A percentile compares a stretch with the other conserved stretches of the same genome.
Evolutionary conservation across 73 alveolate species (phyloP).

Genomic region (Tetrahymena malaccensis): DNA sequence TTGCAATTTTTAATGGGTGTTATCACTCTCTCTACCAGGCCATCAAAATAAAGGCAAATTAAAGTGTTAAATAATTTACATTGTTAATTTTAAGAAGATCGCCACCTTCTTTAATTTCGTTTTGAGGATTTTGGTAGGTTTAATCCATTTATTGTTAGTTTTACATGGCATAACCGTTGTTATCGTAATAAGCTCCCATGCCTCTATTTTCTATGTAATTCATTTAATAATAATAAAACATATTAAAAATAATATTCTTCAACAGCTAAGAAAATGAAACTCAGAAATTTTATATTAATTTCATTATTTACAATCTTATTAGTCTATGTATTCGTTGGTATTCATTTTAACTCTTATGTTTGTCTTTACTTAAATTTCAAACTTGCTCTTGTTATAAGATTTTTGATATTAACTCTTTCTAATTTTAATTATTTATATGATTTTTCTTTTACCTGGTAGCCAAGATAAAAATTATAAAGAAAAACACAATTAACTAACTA

Average conservation of each 20-base stretch:
- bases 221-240: background rate
- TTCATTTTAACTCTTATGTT: background rate
- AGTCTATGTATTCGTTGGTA: background rate
- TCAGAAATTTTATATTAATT: background rate
- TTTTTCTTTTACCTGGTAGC: background rate
- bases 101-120: background rate
- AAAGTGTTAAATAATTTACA: background rate
- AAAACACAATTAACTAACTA: background rate
- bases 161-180: background rate
- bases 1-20: background rate
- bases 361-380: background rate
- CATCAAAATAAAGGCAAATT: background rate
- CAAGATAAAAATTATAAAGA: background rate
- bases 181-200: background rate
- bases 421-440: background rate
- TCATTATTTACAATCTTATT: background rate
- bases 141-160: background rate
- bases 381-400: background rate
- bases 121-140: background rate
- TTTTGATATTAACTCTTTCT: background rate
- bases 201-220: background rate
- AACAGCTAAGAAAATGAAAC: background rate
- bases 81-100: background rate
- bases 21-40: background rate
- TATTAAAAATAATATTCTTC: background rate